Percentiles rank a stretch among this genome's conserved stretches.
Conservation (phyloP, 441 rosid species). For the Euphorbia schlechtendalii region DNA sequence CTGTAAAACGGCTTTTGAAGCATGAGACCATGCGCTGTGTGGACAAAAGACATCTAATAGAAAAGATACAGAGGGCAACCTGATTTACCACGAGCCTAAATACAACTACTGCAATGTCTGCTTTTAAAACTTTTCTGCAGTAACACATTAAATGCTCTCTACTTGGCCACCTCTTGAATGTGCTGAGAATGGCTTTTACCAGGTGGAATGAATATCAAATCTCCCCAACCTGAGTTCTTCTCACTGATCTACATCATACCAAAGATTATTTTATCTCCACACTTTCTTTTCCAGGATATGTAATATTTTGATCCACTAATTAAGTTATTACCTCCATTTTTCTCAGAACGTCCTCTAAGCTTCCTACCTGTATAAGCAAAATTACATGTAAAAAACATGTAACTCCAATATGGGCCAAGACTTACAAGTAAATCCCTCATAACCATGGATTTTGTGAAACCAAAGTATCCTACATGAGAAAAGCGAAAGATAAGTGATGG, state of each 20-base stretch:
- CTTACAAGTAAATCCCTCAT: background rate
- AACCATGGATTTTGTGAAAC: background rate
- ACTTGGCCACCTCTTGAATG: slow-evolving; percentile 53
- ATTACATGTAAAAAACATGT: background rate
- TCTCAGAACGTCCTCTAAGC: slow-evolving; percentile 73
- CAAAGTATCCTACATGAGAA: slow-evolving; percentile 3
- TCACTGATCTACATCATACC: slow-evolving; percentile 49
- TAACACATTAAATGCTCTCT: slow-evolving; percentile 20
- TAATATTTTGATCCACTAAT: background rate
- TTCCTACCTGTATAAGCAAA: slow-evolving; percentile 63
- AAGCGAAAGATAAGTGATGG: slow-evolving; percentile 1
- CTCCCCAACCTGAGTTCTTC: slow-evolving; percentile 89
- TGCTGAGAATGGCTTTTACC: slow-evolving; percentile 84
- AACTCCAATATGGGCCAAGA: background rate
- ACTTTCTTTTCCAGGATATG: background rate
- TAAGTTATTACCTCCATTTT: slow-evolving; percentile 69
- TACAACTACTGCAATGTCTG: slow-evolving; percentile 3
- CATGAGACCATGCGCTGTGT: background rate
- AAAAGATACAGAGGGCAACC: slow-evolving; percentile 14
- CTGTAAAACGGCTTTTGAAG: slow-evolving; percentile 3
- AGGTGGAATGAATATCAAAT: slow-evolving; percentile 83
- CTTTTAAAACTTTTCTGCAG: slow-evolving; percentile 19
- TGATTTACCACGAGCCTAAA: slow-evolving; percentile 10
- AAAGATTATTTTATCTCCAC: slow-evolving; percentile 10
- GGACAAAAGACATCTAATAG: background rate